Base-by-base conservation (phyloP, 2,329 filamentous ascomycete species). In the Colletotrichum somersetense region DNA sequence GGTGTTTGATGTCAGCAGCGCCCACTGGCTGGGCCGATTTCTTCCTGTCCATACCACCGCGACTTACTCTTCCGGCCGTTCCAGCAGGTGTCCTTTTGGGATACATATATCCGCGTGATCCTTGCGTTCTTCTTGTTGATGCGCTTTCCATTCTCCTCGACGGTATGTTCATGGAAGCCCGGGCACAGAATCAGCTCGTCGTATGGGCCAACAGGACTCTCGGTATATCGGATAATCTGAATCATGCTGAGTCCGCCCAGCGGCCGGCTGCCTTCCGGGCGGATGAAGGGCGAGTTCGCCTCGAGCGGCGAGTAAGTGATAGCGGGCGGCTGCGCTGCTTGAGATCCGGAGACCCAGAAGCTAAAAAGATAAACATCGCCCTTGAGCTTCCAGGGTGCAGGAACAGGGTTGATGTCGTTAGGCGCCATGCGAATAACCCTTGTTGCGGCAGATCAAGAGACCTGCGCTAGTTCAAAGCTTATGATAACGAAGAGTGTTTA, bases 51-150 rank as follows among this genome's bases (percentile, higher is more conserved):
- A 4, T 5, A 20, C 14, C 33, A 35, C 5, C 10, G 1, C 5
- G 20, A 78, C 81, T 76, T 75, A 87, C 86, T 87, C 42, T 79
- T 82, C 50, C 87, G 78, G 11, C 87, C 87, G 69, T 89, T 89
- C 78, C 84, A 88, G 74, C 84, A 85, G 0, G 85, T 87, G 30
- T 85, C 76, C 74, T 85, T 84, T 73, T 87, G 84, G 26, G 86
- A 88, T 18, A 89, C 87, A 74, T 88, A 89, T 14, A 88, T 86
- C 30, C 86, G 82, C n/a, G 86, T 87, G 74, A 88, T 83, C 44
- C 85, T 80, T 10, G 80, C 75, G 61, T 82, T 84, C 50, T 78
- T 80, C 67, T 76, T 81, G 67, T 75, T 81, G 30, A 76, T 73
- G 16, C 77, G 76, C 73, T 76, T 81, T 7, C 77, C 79, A 11